A percentile compares a stretch with the other conserved stretches of the same genome.
phyloP scores from a whole-genome alignment of 768 basidiomycete species.

The Gelatoporia subvermispora region DNA sequence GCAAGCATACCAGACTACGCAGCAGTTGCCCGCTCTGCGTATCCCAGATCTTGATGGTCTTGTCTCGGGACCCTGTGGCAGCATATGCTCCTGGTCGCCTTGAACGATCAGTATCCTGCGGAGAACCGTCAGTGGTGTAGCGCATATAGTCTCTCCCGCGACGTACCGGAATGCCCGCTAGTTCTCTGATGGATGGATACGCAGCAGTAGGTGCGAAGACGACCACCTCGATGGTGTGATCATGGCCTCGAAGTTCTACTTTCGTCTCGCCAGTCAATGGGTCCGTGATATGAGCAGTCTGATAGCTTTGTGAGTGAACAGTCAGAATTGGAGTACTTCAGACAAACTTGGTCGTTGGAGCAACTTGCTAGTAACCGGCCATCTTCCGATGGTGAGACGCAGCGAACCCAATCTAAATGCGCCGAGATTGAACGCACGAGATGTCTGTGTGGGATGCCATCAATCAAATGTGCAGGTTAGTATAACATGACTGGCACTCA shows the following conservation, averaged over 20 bases:
- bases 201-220: constrained; percentile 44
- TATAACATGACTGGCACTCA: constrained; percentile 20
- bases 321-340: neutral
- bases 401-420: constrained; percentile 51
- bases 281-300: constrained; percentile 54
- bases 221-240: constrained; percentile 47
- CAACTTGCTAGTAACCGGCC: constrained; percentile 44
- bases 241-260: constrained; percentile 49
- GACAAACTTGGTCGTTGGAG: constrained; percentile 50
- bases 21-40: constrained; percentile 73
- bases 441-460: constrained; percentile 29
- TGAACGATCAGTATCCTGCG: constrained; percentile 44
- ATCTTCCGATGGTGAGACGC: constrained; percentile 31
- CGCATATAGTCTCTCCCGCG: neutral
- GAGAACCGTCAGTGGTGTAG: neutral
- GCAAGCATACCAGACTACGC: constrained; percentile 37
- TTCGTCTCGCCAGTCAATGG: constrained; percentile 43
- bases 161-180: constrained; percentile 41
- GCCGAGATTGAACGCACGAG: constrained; percentile 46
- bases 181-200: constrained; percentile 41
- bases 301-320: constrained; percentile 1
- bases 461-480: neutral
- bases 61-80: constrained; percentile 77
- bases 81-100: constrained; percentile 43
- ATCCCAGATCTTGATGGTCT: constrained; percentile 91